Conservation (phyloP, 148 eudicot genomes). For the Chenopodium album region DNA sequence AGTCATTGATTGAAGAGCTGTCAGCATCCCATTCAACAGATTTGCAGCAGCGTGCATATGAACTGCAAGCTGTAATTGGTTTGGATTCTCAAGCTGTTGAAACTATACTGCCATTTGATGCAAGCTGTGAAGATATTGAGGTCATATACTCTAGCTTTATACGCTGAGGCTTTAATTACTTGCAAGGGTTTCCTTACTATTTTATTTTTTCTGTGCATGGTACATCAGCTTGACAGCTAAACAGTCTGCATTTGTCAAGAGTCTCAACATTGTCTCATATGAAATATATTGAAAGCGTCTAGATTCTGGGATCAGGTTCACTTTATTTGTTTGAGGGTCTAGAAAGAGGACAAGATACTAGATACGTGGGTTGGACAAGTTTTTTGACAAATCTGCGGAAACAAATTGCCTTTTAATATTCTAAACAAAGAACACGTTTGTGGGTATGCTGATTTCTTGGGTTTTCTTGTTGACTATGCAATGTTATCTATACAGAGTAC, state of each 20-base stretch:
- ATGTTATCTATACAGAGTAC: neutral
- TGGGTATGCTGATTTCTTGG: neutral
- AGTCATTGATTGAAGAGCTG: slow-evolving; percentile 83
- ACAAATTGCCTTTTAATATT: neutral
- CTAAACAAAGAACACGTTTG: neutral
- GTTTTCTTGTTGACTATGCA: neutral
- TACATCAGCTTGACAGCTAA: neutral
- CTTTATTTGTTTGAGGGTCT: neutral
- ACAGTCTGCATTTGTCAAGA: neutral
- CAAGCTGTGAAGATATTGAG: slow-evolving; percentile 96
- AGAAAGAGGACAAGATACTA: neutral
- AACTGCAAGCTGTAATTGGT: slow-evolving; percentile 68
- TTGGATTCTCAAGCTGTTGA: slow-evolving; percentile 66
- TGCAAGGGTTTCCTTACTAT: neutral
- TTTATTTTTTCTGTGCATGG: neutral
- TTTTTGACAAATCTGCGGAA: neutral
- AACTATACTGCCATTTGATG: slow-evolving; percentile 78
- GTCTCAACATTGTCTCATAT: neutral
- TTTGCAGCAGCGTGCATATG: slow-evolving; percentile 98
- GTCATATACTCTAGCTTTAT: slow-evolving; percentile 36
- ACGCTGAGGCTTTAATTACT: neutral
- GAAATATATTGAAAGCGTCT: neutral
- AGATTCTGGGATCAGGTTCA: neutral
- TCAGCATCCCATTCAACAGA: slow-evolving; percentile 95
- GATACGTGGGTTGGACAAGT: neutral